A percentile compares a stretch with the other conserved stretches of the same genome.
Conservation (phyloP, 345 rosid species). For the Carallia brachiata region DNA sequence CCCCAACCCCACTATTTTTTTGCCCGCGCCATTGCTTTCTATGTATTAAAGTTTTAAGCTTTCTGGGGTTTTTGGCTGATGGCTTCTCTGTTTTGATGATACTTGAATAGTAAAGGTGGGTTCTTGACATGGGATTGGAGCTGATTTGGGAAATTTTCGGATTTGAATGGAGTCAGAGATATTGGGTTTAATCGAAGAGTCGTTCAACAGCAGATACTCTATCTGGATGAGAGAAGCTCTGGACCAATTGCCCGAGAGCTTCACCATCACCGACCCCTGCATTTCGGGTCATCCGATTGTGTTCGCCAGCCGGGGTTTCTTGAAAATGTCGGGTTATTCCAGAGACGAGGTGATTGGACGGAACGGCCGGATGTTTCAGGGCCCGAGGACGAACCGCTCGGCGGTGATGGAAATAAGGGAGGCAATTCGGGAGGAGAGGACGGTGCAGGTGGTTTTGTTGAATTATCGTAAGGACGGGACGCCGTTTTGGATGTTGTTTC, state of each 20-base stretch:
- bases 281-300: conserved; percentile 88
- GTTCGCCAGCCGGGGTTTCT: conserved; percentile 72
- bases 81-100: background rate
- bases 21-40: background rate
- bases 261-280: conserved; percentile 87
- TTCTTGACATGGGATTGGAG: conserved; percentile 60
- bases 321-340: conserved; percentile 72
- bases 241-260: conserved; percentile 66
- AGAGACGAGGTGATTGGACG: conserved; percentile 66
- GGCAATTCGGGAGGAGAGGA: conserved; percentile 76
- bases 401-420: conserved; percentile 79
- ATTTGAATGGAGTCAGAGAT: conserved; percentile 55
- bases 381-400: conserved; percentile 66
- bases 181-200: conserved; percentile 46
- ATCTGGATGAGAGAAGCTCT: conserved; percentile 57
- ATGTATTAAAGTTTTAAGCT: too few relatives aligned
- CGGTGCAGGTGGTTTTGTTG: conserved; percentile 53
- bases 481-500: conserved; percentile 89
- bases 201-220: conserved; percentile 53
- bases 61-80: background rate
- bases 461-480: conserved; percentile 87
- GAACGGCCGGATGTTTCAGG: conserved; percentile 81
- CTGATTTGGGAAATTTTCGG: conserved; percentile 14
- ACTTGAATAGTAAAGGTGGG: background rate
- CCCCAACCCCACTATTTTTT: background rate